Percentiles rank a stretch among this genome's conserved stretches.
These are phyloP conservation scores for Lathyrus sativus DNA, from an alignment of 306 rosid species.

Conservation along the genomic window DNA sequence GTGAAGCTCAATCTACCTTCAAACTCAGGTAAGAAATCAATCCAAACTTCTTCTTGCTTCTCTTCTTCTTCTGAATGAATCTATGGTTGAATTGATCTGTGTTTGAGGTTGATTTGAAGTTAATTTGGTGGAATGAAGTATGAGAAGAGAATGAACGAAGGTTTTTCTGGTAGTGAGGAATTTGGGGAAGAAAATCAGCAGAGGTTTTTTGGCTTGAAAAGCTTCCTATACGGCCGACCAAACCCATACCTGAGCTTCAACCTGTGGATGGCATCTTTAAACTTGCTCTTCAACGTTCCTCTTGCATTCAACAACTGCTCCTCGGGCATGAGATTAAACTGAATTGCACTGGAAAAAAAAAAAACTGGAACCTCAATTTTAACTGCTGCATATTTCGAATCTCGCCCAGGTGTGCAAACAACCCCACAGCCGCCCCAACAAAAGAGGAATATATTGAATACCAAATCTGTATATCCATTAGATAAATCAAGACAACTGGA, in stretches of 20 bases:
- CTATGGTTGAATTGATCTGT: too few relatives aligned
- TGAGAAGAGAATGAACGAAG: too few relatives aligned
- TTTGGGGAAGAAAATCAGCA: too few relatives aligned
- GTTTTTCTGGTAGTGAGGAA: too few relatives aligned
- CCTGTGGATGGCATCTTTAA: constrained; percentile 85
- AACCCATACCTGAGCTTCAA: constrained; percentile 93
- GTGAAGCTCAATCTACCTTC: too few relatives aligned
- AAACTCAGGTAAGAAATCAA: too few relatives aligned
- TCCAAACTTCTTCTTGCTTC: too few relatives aligned
- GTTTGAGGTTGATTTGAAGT: too few relatives aligned
- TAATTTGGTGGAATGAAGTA: too few relatives aligned
- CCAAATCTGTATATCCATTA: constrained; percentile 95
- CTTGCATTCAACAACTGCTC: constrained; percentile 83
- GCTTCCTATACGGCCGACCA: constrained; percentile 85
- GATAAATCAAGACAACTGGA: constrained; percentile 83
- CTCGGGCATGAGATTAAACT: constrained; percentile 96
- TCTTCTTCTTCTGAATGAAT: too few relatives aligned
- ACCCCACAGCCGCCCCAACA: constrained; percentile 81
- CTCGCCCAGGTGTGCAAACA: constrained; percentile 92
- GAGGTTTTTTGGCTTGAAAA: too few relatives aligned
- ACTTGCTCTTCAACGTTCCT: constrained; percentile 74
- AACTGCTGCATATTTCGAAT: constrained; percentile 85
- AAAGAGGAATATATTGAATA: constrained; percentile 88
- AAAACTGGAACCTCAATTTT: constrained; percentile 94
- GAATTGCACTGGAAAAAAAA: constrained; percentile 92